Base-by-base conservation (phyloP, 83 land plant genomes). In the Picea abies region DNA sequence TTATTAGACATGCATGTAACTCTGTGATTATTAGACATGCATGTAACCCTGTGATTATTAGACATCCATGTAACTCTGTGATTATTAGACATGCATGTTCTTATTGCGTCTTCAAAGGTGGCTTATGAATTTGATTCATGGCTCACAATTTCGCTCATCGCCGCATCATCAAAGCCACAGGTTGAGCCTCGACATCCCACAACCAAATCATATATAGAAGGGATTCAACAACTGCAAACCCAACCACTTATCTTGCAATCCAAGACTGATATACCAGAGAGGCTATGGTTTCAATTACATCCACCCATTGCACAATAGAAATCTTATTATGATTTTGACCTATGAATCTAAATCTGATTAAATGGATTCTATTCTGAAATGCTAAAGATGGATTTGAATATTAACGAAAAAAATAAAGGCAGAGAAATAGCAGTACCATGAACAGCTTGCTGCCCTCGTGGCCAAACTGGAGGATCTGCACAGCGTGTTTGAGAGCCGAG, bases 371-470 rank as follows among this genome's bases (percentile, higher is more conserved):
- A 52, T 52, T 52, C 56, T 52, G 56, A 52, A 52, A 11, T 52
- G 10, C 56, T 52, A 52, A 52, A 52, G 56, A 52, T 52, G 14
- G 56, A 52, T 10, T 52, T 52, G 14, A 52, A 52, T 52, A 52
- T 10, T 52, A 11, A 52, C 3, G 29, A 60, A 66, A 17, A 78
- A 25, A 64, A 26, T 0, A 32, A 78, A 17, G 60, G 39, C 22
- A 20, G 69, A 66, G 16, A 29, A 17, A 26, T 11, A 10, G 0
- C 12, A 52, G 58, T 78, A 91, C 95, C 94, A 84, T 92, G 83
- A 79, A 87, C 35, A 93, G 56, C 83, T 90, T 91, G 88, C 95
- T 93, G 2, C 87, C 88, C 14, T 84, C 82, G 47, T 82, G 82
- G 52, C 84, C 79, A 58, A 83, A 85, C 10, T 79, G 66, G 35